Evolutionary conservation across 2,329 filamentous ascomycete species (phyloP).

Genomic region (Mycocentrospora acerina): DNA sequence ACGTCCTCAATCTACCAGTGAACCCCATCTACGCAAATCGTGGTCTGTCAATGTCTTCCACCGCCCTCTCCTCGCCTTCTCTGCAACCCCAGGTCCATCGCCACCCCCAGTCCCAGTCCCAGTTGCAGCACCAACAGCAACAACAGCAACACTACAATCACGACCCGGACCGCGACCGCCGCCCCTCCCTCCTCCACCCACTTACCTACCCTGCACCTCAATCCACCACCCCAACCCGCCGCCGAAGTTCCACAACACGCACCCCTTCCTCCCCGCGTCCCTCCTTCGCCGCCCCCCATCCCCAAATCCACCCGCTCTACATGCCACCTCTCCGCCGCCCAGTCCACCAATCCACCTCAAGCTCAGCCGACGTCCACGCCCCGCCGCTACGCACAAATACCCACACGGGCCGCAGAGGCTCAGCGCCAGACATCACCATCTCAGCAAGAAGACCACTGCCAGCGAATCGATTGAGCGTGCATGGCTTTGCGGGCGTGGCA

Average conservation of each 20-base stretch:
- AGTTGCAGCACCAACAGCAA: too few relatives aligned
- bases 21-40: conserved; percentile 18
- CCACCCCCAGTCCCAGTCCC: conserved; percentile 19
- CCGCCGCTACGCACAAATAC: too few relatives aligned
- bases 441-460: too few relatives aligned
- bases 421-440: too few relatives aligned
- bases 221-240: conserved; percentile 18
- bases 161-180: conserved; percentile 18
- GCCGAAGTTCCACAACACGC: conserved; percentile 27
- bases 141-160: conserved; percentile 10
- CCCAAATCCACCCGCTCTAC: conserved; percentile 4
- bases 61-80: conserved; percentile 29
- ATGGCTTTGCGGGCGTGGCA: too few relatives aligned
- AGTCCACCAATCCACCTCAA: too few relatives aligned
- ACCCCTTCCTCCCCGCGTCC: conserved; percentile 12
- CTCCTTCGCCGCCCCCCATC: conserved; percentile 3
- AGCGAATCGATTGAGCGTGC: too few relatives aligned
- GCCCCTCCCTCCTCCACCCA: conserved; percentile 37
- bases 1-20: too few relatives aligned
- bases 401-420: too few relatives aligned
- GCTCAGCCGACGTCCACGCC: too few relatives aligned
- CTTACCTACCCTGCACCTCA: conserved; percentile 37
- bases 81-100: conserved; percentile 20
- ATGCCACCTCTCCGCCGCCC: too few relatives aligned
- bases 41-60: conserved; percentile 7